phyloP scores from a whole-genome alignment of 2,329 filamentous ascomycete species.

The Tothia fuscella region DNA sequence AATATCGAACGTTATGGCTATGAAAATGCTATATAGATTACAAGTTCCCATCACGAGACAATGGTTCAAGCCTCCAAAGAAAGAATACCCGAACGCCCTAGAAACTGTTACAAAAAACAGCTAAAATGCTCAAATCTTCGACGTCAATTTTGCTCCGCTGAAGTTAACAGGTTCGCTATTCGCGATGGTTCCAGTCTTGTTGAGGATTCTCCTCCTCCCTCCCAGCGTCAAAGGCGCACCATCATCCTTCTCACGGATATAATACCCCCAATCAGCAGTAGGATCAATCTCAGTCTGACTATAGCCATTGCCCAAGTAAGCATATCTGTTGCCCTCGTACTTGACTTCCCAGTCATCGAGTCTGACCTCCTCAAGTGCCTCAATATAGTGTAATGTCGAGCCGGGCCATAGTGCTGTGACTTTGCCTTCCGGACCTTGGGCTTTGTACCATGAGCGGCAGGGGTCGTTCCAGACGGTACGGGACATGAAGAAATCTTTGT shows the following conservation, averaged over 20 bases:
- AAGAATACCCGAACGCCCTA: neutral
- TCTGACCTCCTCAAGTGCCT: constrained; percentile 33
- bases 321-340: constrained; percentile 25
- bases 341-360: constrained; percentile 37
- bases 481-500: constrained; percentile 35
- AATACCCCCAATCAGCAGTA: constrained; percentile 25
- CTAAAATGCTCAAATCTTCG: constrained; percentile 6
- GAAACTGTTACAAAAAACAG: too few species aligned
- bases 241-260: constrained; percentile 24
- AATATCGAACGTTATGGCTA: too few species aligned
- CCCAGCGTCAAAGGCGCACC: constrained; percentile 20
- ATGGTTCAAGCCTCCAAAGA: too few species aligned
- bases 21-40: too few species aligned
- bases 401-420: constrained; percentile 34
- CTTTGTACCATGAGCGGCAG: constrained; percentile 34
- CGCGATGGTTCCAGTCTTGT: constrained; percentile 20
- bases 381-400: constrained; percentile 38
- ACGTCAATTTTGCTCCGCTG: constrained; percentile 5
- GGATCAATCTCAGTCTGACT: constrained; percentile 23
- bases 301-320: constrained; percentile 28
- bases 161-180: constrained; percentile 7
- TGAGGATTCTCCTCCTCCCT: constrained; percentile 20
- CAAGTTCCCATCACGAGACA: too few species aligned
- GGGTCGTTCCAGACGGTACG: constrained; percentile 34
- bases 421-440: constrained; percentile 20